These are phyloP conservation scores for Taphrina flavorubra DNA, from an alignment of 1,139 yeast genomes.

Conservation along the genomic window DNA sequence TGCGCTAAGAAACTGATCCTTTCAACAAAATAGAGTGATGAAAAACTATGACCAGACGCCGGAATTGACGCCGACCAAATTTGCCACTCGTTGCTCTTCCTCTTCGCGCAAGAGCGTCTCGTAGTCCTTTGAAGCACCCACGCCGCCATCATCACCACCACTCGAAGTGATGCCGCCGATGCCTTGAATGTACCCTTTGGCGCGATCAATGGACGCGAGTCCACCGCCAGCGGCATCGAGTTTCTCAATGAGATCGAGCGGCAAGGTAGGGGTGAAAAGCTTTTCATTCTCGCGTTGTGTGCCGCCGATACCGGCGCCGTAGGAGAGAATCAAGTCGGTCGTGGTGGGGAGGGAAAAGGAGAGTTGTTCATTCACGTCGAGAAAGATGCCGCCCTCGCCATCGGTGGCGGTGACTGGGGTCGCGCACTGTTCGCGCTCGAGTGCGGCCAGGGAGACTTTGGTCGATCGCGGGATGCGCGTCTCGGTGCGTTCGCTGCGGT, in stretches of 20 bases:
- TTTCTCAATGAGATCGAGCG: slow-evolving; percentile 53
- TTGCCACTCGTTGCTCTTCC: slow-evolving; percentile 25
- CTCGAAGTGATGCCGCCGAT: slow-evolving; percentile 1
- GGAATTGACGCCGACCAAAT: slow-evolving; percentile 30
- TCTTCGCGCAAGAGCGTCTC: slow-evolving; percentile 22
- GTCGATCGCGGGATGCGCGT: slow-evolving; percentile 53
- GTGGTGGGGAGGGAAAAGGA: slow-evolving; percentile 54
- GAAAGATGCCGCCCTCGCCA: slow-evolving; percentile 26
- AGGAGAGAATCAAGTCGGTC: slow-evolving; percentile 54
- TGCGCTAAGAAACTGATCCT: neutral
- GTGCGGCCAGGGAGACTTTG: slow-evolving; percentile 43
- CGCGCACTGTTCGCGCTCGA: slow-evolving; percentile 43
- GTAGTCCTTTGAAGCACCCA: slow-evolving; percentile 7
- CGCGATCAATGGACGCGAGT: slow-evolving; percentile 23
- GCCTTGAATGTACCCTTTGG: slow-evolving; percentile 32
- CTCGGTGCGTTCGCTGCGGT: slow-evolving; percentile 85
- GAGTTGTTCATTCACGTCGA: slow-evolving; percentile 48
- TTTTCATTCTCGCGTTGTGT: slow-evolving; percentile 51
- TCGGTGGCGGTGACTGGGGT: slow-evolving; percentile 21
- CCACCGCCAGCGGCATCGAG: slow-evolving; percentile 48
- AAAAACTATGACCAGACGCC: slow-evolving; percentile 31
- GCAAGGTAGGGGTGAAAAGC: slow-evolving; percentile 53
- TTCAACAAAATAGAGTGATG: neutral
- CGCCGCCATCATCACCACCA: too few relatives aligned
- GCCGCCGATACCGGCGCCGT: slow-evolving; percentile 57